phyloP scores from a whole-genome alignment of 1,139 yeast species.

The Yamadazyma aaseri region DNA sequence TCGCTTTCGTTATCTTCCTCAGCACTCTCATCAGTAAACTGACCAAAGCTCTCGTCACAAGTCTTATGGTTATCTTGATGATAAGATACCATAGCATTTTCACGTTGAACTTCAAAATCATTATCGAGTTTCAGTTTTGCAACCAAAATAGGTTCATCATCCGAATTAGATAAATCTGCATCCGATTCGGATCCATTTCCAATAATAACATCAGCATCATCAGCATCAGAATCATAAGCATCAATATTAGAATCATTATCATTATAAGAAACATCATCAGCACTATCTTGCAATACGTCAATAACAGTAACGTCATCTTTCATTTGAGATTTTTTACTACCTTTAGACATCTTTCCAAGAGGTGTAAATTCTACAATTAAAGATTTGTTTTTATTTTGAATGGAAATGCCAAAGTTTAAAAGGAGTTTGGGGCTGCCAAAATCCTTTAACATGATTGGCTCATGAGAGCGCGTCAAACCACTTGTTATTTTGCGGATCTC shows the following conservation, averaged over 20 bases:
- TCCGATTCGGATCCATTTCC: not conserved
- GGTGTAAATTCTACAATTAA: too few species aligned
- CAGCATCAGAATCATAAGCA: not conserved
- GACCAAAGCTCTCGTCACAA: too few species aligned
- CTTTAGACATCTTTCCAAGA: too few species aligned
- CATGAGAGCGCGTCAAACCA: conserved; percentile 4
- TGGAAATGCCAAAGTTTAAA: too few species aligned
- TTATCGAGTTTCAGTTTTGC: not conserved
- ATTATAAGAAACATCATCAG: not conserved
- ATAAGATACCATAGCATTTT: conserved; percentile 1
- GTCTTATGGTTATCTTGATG: not conserved
- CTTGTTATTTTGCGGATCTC: conserved; percentile 13
- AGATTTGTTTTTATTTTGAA: too few species aligned
- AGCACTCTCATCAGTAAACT: too few species aligned
- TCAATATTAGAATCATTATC: not conserved
- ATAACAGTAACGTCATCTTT: too few species aligned
- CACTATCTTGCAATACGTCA: too few species aligned
- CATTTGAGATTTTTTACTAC: too few species aligned
- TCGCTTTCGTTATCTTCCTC: too few species aligned
- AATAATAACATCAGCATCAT: not conserved
- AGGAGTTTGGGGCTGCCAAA: conserved; percentile 2
- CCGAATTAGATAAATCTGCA: not conserved
- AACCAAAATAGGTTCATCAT: not conserved
- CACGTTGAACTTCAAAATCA: not conserved
- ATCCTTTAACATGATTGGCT: conserved; percentile 5